Base-by-base conservation (phyloP, 2,329 filamentous ascomycete genomes). In the Thelonectria olida region DNA sequence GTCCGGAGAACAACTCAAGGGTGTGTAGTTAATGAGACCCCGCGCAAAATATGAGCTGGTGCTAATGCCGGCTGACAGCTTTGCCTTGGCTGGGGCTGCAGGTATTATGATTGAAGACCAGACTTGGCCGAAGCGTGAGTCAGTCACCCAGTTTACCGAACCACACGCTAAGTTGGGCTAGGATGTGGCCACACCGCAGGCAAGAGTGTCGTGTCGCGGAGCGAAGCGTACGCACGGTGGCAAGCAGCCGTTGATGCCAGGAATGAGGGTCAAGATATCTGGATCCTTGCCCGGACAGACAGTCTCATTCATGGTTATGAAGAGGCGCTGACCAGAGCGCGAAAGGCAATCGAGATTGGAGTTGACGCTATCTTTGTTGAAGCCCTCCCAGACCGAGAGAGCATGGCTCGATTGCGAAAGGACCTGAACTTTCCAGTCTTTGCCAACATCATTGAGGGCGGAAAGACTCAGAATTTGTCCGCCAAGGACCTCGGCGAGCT, bases 101-200 rank as follows among this genome's bases (percentile, higher is more conserved):
- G 76, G 76, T 0, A 62, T 78, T 27, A 76, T 77, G 79, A 80
- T 83, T 55, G 81, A 83, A 57, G 80, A 82, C 54, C 81, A 82
- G 62, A 80, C 78, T 1, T 83, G 80, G 80, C 80, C 81, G 7
- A 83, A 83, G 57, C 69, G 81, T 82, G 56, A 64, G 75, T 31
- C 10, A 17, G 5, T n/a, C 19, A 10, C 5, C 2, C 15, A 3
- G 5, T 1, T 7, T 34, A 2, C 5, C 2, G 38, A 5, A 4
- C 7, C 19, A 36, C 13, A n/a, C 10, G 7, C 53, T 61, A 28
- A 64, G 22, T 22, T 1, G 0, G 1, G 19, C 8, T 7, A 73
- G 71, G 71, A 12, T 73, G 71, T 28, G 71, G 70, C 1, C 81
- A 83, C 59, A 82, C 80, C 1, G 79, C 79, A 36, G 81, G 80